Evolutionary conservation across 1,139 yeast genomes (phyloP).

Genomic region (Protomyces macrosporus): DNA sequence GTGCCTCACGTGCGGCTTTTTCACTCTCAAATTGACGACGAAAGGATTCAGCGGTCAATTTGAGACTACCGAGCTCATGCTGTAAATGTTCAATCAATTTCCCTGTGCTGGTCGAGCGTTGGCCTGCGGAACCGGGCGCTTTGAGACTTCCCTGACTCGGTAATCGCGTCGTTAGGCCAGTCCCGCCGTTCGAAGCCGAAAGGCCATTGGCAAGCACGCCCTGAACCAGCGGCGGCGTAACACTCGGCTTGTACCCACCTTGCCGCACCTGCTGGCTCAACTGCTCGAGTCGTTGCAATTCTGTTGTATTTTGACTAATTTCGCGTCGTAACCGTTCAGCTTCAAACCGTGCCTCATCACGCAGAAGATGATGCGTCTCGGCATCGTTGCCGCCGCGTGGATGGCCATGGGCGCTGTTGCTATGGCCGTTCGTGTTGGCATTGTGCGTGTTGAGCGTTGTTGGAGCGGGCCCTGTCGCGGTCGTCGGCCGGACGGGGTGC

Average conservation of each 20-base stretch:
- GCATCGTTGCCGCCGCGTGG: background rate
- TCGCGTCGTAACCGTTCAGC: constrained; percentile 17
- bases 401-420: no score
- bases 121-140: background rate
- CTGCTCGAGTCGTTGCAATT: constrained; percentile 12
- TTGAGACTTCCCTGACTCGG: background rate
- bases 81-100: constrained; percentile 26
- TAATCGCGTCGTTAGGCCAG: background rate
- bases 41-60: constrained; percentile 17
- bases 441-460: no score
- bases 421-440: no score
- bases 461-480: no score
- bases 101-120: constrained; percentile 13
- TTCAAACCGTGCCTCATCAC: constrained; percentile 5
- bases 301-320: constrained; percentile 8
- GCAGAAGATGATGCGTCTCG: background rate
- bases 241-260: background rate
- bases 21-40: constrained; percentile 15
- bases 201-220: background rate
- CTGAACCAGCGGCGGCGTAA: background rate
- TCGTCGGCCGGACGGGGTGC: no score
- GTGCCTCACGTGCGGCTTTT: constrained; percentile 16
- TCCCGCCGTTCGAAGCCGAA: background rate
- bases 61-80: constrained; percentile 20
- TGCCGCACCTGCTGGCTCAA: constrained; percentile 16